phyloP scores from a whole-genome alignment of 2,329 filamentous ascomycete genomes.

The Sarocladium brachiariae region DNA sequence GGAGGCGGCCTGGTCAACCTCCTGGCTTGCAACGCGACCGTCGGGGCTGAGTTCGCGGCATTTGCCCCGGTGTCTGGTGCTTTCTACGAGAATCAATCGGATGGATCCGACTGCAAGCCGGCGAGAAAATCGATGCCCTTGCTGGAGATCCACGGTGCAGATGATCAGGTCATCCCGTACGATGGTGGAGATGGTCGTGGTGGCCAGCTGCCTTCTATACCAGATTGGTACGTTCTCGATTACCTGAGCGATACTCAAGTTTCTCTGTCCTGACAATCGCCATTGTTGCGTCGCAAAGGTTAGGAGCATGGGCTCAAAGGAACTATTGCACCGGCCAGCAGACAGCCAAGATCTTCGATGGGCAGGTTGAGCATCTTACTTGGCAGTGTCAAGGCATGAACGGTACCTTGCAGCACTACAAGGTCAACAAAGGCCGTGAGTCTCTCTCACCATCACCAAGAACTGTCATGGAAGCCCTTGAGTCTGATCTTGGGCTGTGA shows the following conservation, averaged over 20 bases:
- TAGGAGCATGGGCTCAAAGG: background rate
- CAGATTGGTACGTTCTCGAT: constrained; percentile 20
- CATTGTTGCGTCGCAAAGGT: background rate
- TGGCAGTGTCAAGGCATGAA: background rate
- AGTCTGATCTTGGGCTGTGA: no score
- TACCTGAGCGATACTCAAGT: background rate
- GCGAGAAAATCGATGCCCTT: constrained; percentile 30
- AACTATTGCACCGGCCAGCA: background rate
- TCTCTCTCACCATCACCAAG: background rate
- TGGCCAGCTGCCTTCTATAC: constrained; percentile 32
- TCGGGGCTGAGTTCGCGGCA: constrained; percentile 35
- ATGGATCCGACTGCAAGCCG: constrained; percentile 32
- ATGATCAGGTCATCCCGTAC: constrained; percentile 35
- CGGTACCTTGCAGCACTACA: constrained; percentile 35
- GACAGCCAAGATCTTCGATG: background rate
- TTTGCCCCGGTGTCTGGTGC: constrained; percentile 38
- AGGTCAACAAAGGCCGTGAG: constrained; percentile 32
- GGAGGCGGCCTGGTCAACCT: constrained; percentile 41
- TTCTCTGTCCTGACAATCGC: background rate
- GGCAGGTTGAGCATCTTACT: background rate
- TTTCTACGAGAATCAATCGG: constrained; percentile 26
- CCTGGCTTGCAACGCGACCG: constrained; percentile 33
- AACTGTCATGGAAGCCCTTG: no score
- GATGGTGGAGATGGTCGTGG: constrained; percentile 36
- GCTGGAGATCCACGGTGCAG: constrained; percentile 39